Conservation (phyloP, 768 basidiomycete genomes). For the Mycena capillaripes region DNA sequence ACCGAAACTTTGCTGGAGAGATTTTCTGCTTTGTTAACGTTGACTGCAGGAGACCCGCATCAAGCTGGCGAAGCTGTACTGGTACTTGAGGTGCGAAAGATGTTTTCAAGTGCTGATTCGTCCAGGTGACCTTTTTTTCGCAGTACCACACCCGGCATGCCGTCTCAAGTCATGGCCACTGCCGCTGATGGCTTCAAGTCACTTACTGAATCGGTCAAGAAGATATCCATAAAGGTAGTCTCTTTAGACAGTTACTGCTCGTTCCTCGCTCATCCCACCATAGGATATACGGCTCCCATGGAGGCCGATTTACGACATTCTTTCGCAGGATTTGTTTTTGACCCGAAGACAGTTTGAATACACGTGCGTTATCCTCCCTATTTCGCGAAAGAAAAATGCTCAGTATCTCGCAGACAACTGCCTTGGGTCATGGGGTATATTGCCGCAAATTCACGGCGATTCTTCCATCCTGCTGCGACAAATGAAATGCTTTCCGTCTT, state of each 20-base stretch:
- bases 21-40: not conserved
- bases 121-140: not conserved
- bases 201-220: slow-evolving; percentile 78
- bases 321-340: slow-evolving; percentile 83
- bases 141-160: slow-evolving; percentile 82
- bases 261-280: no score
- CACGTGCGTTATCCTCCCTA: slow-evolving; percentile 60
- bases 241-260: no score
- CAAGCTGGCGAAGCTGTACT: slow-evolving; percentile 82
- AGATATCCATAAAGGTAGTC: slow-evolving; percentile 81
- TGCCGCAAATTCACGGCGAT: slow-evolving; percentile 77
- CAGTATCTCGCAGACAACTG: slow-evolving; percentile 63
- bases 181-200: slow-evolving; percentile 74
- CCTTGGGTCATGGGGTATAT: slow-evolving; percentile 84
- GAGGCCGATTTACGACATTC: slow-evolving; percentile 81
- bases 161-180: slow-evolving; percentile 74
- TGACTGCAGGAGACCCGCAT: slow-evolving; percentile 70
- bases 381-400: slow-evolving; percentile 12
- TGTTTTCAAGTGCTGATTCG: not conserved
- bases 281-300: slow-evolving; percentile 87
- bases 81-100: slow-evolving; percentile 61
- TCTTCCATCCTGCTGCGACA: slow-evolving; percentile 91
- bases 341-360: slow-evolving; percentile 83
- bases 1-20: not conserved
- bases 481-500: slow-evolving; percentile 92